Conservation (phyloP, 768 basidiomycete species). For the Lenzites betulinus region DNA sequence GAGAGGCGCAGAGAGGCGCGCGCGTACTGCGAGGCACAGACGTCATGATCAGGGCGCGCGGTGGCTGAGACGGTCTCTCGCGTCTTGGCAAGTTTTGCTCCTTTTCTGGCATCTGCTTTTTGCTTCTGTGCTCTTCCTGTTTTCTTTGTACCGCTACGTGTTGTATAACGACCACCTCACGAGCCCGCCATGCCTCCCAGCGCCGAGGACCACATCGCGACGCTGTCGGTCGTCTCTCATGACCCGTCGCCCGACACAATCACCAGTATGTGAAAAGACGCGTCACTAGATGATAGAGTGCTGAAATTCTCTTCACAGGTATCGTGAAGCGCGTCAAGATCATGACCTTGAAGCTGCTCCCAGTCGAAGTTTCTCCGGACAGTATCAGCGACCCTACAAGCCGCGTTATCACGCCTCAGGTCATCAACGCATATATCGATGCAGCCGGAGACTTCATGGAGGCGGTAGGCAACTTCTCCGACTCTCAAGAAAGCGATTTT, state of each 20-base stretch:
- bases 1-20: not conserved
- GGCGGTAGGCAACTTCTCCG: constrained; percentile 54
- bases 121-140: not conserved
- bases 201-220: constrained; percentile 40
- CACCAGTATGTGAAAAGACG: constrained; percentile 55
- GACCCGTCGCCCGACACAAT: constrained; percentile 70
- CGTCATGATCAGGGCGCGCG: constrained; percentile 3
- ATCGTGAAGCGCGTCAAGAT: constrained; percentile 79
- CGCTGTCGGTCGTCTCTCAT: constrained; percentile 14
- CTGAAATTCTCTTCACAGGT: constrained; percentile 45
- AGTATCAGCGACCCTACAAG: constrained; percentile 76
- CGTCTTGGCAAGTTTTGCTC: not conserved
- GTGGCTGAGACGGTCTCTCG: not conserved
- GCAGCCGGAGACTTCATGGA: constrained; percentile 89
- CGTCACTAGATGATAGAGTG: not conserved
- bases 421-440: constrained; percentile 72
- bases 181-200: constrained; percentile 4
- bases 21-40: not conserved
- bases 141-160: too few species aligned
- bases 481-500: not conserved
- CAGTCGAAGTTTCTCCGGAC: constrained; percentile 72
- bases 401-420: constrained; percentile 78
- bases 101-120: not conserved
- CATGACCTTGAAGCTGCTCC: constrained; percentile 73
- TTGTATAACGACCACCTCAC: too few species aligned